These are phyloP conservation scores for Psidium guajava DNA, from an alignment of 345 rosid genomes.

Conservation along the genomic window DNA sequence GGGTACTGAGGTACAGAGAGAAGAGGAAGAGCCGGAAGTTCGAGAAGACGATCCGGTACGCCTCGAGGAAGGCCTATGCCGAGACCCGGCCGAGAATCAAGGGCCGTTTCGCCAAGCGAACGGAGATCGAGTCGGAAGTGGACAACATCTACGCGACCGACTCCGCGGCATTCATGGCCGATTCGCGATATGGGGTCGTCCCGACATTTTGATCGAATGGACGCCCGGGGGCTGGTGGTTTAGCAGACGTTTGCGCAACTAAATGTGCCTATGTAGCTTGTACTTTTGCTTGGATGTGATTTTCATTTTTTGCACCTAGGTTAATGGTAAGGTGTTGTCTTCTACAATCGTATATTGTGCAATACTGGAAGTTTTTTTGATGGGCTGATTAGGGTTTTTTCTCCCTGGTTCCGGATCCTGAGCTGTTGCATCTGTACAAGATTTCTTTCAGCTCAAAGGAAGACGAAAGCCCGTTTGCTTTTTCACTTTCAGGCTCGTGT, in stretches of 20 bases:
- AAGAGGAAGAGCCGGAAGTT: conserved; percentile 92
- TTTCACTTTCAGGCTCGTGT: not conserved
- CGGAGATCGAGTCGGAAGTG: conserved; percentile 27
- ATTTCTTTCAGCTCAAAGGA: conserved; percentile 1
- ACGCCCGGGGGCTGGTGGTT: not conserved
- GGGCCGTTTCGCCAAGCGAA: conserved; percentile 85
- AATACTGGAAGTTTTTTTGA: not conserved
- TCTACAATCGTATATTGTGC: not conserved
- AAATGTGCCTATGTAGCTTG: not conserved
- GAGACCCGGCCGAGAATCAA: conserved; percentile 92
- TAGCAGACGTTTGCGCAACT: not conserved
- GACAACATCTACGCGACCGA: conserved; percentile 6
- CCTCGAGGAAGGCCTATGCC: conserved; percentile 88
- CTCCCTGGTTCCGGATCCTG: not conserved
- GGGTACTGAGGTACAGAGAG: conserved; percentile 90
- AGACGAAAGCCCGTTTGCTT: not conserved
- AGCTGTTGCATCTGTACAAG: not conserved
- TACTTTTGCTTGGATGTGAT: not conserved
- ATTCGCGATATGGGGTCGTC: conserved; percentile 58
- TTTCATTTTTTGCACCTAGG: not conserved
- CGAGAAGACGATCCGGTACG: conserved; percentile 94
- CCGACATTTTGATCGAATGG: conserved; percentile 32
- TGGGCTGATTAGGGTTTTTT: not conserved
- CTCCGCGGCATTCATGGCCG: conserved; percentile 10
- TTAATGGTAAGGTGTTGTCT: not conserved